phyloP scores from a whole-genome alignment of 768 basidiomycete genomes.

The Calocybe gangraenosa region DNA sequence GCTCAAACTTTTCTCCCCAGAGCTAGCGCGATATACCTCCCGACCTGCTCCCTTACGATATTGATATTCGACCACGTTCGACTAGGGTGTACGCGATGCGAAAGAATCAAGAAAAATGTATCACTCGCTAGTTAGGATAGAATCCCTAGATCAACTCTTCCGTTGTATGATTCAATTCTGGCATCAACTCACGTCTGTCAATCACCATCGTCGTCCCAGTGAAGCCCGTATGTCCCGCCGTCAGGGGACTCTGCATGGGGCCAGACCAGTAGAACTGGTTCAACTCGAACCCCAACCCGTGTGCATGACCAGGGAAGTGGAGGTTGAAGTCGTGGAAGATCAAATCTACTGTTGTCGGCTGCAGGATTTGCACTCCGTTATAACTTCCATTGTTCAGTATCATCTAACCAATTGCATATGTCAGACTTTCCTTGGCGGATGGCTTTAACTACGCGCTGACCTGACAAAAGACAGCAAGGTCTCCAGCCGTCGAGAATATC shows the following conservation, averaged over 20 bases:
- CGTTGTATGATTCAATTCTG: not conserved
- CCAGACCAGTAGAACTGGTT: conserved; percentile 26
- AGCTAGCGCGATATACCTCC: conserved; percentile 18
- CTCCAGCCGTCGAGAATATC: conserved; percentile 22
- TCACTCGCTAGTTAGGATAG: conserved; percentile 21
- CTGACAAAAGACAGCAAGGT: conserved; percentile 25
- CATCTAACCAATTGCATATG: conserved; percentile 19
- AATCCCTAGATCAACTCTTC: conserved; percentile 1
- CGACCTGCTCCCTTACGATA: conserved; percentile 20
- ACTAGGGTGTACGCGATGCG: conserved; percentile 24
- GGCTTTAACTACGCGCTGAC: conserved; percentile 5
- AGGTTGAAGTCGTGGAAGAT: conserved; percentile 25
- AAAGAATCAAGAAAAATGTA: conserved; percentile 25
- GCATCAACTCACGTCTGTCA: conserved; percentile 19
- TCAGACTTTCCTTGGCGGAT: not conserved
- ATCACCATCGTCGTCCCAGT: conserved; percentile 25
- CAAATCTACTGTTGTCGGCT: conserved; percentile 22
- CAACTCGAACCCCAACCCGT: conserved; percentile 24
- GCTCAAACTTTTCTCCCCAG: conserved; percentile 9
- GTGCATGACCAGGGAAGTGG: conserved; percentile 23
- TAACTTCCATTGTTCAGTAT: conserved; percentile 27
- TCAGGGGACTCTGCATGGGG: conserved; percentile 22
- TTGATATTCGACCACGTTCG: conserved; percentile 25
- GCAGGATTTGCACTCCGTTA: conserved; percentile 17
- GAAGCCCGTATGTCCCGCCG: conserved; percentile 25